These are phyloP conservation scores for Periconia digitata DNA, from an alignment of 2,329 filamentous ascomycete genomes.

Conservation along the genomic window DNA sequence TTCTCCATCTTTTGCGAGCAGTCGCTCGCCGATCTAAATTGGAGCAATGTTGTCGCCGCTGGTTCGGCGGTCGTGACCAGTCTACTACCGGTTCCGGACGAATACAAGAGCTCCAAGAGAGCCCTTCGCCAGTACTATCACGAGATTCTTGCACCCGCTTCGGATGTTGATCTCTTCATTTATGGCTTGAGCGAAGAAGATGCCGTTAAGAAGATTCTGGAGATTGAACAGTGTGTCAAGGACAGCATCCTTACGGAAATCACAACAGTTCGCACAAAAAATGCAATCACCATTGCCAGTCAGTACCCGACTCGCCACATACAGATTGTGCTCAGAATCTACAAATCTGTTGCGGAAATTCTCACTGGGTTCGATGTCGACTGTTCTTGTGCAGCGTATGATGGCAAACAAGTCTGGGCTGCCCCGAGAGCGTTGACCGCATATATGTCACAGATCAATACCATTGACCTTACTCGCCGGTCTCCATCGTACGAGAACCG, in stretches of 20 bases:
- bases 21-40: conserved; percentile 73
- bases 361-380: conserved; percentile 88
- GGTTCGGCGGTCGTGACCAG: conserved; percentile 81
- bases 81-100: conserved; percentile 65
- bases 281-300: conserved; percentile 81
- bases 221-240: conserved; percentile 74
- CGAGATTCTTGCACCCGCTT: conserved; percentile 76
- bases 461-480: conserved; percentile 74
- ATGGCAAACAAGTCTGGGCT: conserved; percentile 78
- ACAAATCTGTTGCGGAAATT: conserved; percentile 82
- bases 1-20: conserved; percentile 82
- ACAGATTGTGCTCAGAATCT: conserved; percentile 83
- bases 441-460: conserved; percentile 81
- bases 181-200: conserved; percentile 77
- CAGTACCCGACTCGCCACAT: conserved; percentile 83
- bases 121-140: conserved; percentile 68
- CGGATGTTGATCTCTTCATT: conserved; percentile 84
- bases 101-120: conserved; percentile 44
- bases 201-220: conserved; percentile 79
- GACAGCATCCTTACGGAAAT: conserved; percentile 81
- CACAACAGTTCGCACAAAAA: conserved; percentile 81
- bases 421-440: conserved; percentile 75
- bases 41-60: conserved; percentile 79
- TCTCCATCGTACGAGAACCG: conserved; percentile 88
- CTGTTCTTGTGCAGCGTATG: conserved; percentile 77